A percentile compares a stretch with the other conserved stretches of the same genome.
Conservation (phyloP, 805 yeast species). For the Kazachstania africana region DNA sequence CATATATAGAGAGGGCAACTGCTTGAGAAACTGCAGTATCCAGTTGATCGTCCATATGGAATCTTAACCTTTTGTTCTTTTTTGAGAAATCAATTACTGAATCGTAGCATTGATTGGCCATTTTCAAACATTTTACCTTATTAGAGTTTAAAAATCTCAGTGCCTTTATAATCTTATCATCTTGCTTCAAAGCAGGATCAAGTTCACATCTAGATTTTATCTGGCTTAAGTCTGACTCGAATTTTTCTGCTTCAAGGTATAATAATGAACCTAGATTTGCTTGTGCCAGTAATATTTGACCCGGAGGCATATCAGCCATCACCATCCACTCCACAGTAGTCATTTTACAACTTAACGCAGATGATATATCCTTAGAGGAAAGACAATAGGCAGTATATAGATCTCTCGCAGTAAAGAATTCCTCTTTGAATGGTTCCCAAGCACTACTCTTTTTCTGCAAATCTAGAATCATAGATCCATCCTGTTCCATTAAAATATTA, state of each 20-base stretch:
- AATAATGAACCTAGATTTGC: constrained; percentile 61
- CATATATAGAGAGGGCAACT: constrained; percentile 72
- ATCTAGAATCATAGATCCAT: constrained; percentile 24
- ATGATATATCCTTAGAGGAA: constrained; percentile 51
- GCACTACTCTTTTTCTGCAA: constrained; percentile 34
- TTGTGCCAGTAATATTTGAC: constrained; percentile 51
- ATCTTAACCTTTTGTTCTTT: constrained; percentile 22
- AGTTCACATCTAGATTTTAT: constrained; percentile 20
- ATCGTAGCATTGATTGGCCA: constrained; percentile 32
- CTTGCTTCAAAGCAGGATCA: constrained; percentile 11
- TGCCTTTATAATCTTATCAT: constrained; percentile 15
- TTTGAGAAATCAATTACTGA: constrained; percentile 33
- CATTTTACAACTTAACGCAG: constrained; percentile 49
- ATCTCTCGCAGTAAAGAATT: constrained; percentile 68
- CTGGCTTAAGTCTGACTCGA: constrained; percentile 36
- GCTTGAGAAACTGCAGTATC: constrained; percentile 44
- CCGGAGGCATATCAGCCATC: constrained; percentile 55
- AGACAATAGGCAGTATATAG: constrained; percentile 60
- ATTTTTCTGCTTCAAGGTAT: constrained; percentile 55
- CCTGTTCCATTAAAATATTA: constrained; percentile 18
- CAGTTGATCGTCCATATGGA: constrained; percentile 26
- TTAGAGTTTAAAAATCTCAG: constrained; percentile 17
- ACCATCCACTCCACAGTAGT: constrained; percentile 63
- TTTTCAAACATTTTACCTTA: constrained; percentile 21
- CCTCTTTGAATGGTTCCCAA: constrained; percentile 69